These are phyloP conservation scores for Camelina hispida DNA, from an alignment of 345 rosid genomes.

Conservation along the genomic window DNA sequence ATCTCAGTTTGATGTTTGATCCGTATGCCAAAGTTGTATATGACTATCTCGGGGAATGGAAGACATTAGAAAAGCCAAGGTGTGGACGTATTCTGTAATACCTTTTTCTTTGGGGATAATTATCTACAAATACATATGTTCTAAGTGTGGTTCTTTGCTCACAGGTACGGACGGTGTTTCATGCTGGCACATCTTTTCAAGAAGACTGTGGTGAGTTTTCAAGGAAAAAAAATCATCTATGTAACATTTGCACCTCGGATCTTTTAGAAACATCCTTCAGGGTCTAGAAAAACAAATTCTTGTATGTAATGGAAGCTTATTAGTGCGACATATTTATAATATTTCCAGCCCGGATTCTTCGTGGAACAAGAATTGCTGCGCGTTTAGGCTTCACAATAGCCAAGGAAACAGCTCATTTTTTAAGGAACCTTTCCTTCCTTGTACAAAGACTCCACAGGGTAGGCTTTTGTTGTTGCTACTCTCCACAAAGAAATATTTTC, in stretches of 20 bases:
- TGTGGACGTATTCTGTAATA: slow-evolving; percentile 57
- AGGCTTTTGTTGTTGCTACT: slow-evolving; percentile 25
- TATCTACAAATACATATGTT: slow-evolving; percentile 17
- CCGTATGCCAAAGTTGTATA: slow-evolving; percentile 79
- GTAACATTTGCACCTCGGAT: slow-evolving; percentile 14
- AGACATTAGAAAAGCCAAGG: slow-evolving; percentile 82
- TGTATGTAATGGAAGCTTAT: background rate
- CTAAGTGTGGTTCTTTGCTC: slow-evolving; percentile 30
- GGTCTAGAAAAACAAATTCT: background rate
- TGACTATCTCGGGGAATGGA: slow-evolving; percentile 85
- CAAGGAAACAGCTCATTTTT: slow-evolving; percentile 75
- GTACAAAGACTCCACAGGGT: slow-evolving; percentile 73
- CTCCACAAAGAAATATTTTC: background rate
- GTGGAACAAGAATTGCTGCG: slow-evolving; percentile 71
- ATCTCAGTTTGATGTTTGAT: slow-evolving; percentile 78
- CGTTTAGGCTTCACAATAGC: slow-evolving; percentile 79
- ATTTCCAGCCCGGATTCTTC: slow-evolving; percentile 74
- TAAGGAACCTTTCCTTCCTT: slow-evolving; percentile 57
- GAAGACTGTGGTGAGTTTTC: slow-evolving; percentile 66
- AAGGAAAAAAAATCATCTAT: background rate
- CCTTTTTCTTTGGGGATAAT: background rate
- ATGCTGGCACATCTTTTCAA: slow-evolving; percentile 62
- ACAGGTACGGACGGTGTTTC: slow-evolving; percentile 59
- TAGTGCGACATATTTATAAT: background rate
- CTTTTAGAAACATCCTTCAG: background rate